phyloP scores from a whole-genome alignment of 1,139 yeast species.

The Diutina sp. region DNA sequence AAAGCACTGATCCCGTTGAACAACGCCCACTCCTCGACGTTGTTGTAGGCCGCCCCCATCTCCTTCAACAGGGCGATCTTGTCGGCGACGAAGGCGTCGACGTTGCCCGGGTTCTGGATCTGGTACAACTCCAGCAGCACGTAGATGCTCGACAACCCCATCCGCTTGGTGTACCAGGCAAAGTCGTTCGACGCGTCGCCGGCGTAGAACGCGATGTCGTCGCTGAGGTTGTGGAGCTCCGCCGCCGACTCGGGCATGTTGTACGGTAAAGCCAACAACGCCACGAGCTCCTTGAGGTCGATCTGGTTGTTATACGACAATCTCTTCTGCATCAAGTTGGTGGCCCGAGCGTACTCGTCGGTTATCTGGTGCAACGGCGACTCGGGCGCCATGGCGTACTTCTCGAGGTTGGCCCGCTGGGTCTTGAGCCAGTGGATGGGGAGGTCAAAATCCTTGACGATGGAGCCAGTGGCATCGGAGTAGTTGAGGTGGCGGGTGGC shows the following conservation, averaged over 20 bases:
- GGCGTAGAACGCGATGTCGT: conserved; percentile 70
- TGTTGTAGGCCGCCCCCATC: conserved; percentile 47
- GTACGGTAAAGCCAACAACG: conserved; percentile 41
- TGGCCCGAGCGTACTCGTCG: conserved; percentile 48
- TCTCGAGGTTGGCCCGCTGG: conserved; percentile 21
- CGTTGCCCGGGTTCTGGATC: conserved; percentile 57
- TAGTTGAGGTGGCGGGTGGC: conserved; percentile 53
- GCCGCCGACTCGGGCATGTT: conserved; percentile 38
- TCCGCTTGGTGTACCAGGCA: conserved; percentile 87
- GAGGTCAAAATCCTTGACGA: conserved; percentile 32
- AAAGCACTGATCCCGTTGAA: conserved; percentile 57
- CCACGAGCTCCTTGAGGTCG: conserved; percentile 35
- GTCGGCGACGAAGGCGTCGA: conserved; percentile 51
- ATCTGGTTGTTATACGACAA: conserved; percentile 50
- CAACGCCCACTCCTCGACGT: conserved; percentile 61
- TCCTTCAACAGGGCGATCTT: conserved; percentile 42
- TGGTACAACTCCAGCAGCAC: conserved; percentile 67
- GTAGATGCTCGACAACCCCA: conserved; percentile 56
- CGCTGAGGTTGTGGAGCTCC: conserved; percentile 66
- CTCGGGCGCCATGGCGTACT: conserved; percentile 17
- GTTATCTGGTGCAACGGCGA: conserved; percentile 14
- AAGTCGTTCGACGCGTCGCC: conserved; percentile 79
- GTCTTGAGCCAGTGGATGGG: conserved; percentile 24
- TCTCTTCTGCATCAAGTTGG: conserved; percentile 44
- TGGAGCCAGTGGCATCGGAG: conserved; percentile 45